Base-by-base conservation (phyloP, 495 filamentous ascomycete genomes). In the Trichodelitschia bisporula region DNA sequence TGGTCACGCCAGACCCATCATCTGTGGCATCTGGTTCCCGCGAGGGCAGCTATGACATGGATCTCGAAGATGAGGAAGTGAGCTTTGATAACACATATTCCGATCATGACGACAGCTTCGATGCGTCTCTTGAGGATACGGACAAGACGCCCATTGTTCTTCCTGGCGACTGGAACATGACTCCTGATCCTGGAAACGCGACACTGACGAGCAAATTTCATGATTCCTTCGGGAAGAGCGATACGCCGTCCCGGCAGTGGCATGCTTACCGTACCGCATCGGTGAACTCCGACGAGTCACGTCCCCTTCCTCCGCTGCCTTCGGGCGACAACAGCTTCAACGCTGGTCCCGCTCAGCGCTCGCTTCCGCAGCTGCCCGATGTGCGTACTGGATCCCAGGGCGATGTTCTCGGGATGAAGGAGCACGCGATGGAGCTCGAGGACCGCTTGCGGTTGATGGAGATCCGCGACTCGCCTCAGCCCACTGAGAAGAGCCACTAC, bases 141-240 rank as follows among this genome's bases (percentile, higher is more conserved):
- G 80, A 90, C 40, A 91, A 93, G 55, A 93, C 89, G 0, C 84
- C 86, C 2, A 89, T 97, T 14, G 86, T 97, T 17, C 63, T 89
- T 28, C 86, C 86, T 2, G 89, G 93, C 40, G 80, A 92, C 41
- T 97, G 86, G 86, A 24, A 24, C 6, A 24, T n/a, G 21, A 24
- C 21, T 6, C 21, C 21, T n/a, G n/a, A n/a, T n/a, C n/a, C n/a
- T n/a, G n/a, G n/a, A n/a, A n/a, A n/a, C n/a, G n/a, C n/a, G n/a
- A n/a, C n/a, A n/a, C n/a, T n/a, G n/a, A n/a, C n/a, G n/a, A n/a
- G n/a, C n/a, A n/a, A n/a, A n/a, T n/a, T n/a, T n/a, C n/a, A n/a
- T n/a, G n/a, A n/a, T n/a, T n/a, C n/a, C n/a, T n/a, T n/a, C n/a
- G n/a, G n/a, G n/a, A n/a, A n/a, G n/a, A n/a, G n/a, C n/a, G n/a